A percentile compares a stretch with the other conserved stretches of the same genome.
Evolutionary conservation across 306 rosid species (phyloP).

Genomic region (Trifolium dubium): DNA sequence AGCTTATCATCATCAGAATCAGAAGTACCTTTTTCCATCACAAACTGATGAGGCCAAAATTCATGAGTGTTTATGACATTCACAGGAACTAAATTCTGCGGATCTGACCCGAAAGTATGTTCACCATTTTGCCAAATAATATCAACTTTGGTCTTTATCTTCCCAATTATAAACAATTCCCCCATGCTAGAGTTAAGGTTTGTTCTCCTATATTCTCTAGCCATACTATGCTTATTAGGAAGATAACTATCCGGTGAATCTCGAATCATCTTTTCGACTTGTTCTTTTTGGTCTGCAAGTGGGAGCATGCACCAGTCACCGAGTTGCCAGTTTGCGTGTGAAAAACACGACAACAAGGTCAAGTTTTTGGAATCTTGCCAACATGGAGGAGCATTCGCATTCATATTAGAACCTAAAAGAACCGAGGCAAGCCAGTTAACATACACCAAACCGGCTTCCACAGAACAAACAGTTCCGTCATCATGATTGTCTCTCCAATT

Average conservation of each 20-base stretch:
- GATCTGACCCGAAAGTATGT: conserved; percentile 63
- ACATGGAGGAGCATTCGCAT: conserved; percentile 58
- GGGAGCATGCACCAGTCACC: conserved; percentile 95
- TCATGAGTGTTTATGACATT: conserved; percentile 75
- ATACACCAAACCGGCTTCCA: conserved; percentile 78
- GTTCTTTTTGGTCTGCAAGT: conserved; percentile 45
- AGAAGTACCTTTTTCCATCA: conserved; percentile 71
- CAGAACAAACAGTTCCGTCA: conserved; percentile 79
- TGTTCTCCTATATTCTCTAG: conserved; percentile 52
- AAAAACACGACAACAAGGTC: conserved; percentile 78
- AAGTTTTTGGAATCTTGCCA: conserved; percentile 72
- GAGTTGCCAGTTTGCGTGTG: conserved; percentile 88
- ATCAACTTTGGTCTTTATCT: conserved; percentile 82
- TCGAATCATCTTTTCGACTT: conserved; percentile 36
- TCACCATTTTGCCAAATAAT: conserved; percentile 90
- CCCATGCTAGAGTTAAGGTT: conserved; percentile 46
- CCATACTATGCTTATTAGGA: conserved; percentile 45
- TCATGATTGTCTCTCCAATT: conserved; percentile 71
- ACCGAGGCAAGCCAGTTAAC: conserved; percentile 81
- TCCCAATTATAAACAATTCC: conserved; percentile 68
- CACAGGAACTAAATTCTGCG: conserved; percentile 66
- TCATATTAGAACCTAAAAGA: conserved; percentile 51
- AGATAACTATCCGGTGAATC: conserved; percentile 44
- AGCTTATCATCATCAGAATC: conserved; percentile 76
- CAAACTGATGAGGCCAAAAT: conserved; percentile 94